These are phyloP conservation scores for Cornus suecica DNA, from an alignment of 148 eudicot species.

Conservation along the genomic window DNA sequence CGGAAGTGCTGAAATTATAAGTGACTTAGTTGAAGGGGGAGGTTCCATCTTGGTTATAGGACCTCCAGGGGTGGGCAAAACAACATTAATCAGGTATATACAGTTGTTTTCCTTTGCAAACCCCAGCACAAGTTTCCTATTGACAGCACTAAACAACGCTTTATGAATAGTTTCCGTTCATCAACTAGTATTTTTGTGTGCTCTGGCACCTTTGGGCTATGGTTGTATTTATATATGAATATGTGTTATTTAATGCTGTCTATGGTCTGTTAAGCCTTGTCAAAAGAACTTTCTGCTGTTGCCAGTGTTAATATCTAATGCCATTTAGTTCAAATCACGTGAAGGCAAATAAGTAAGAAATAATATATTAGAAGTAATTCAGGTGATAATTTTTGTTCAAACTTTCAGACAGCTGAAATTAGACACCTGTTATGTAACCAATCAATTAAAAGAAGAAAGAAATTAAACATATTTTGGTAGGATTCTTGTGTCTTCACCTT, in stretches of 20 bases:
- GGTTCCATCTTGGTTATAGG: slow-evolving; percentile 97
- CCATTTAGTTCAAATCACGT: not conserved
- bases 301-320: not conserved
- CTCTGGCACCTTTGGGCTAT: not conserved
- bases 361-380: not conserved
- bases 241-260: slow-evolving; percentile 1
- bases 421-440: not conserved
- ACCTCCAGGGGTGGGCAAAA: slow-evolving; percentile 99
- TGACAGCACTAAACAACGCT: not conserved
- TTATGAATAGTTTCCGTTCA: not conserved
- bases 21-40: slow-evolving; percentile 84
- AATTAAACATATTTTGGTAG: too few species aligned
- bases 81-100: slow-evolving; percentile 87
- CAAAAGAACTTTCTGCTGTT: not conserved
- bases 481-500: not conserved
- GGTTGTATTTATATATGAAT: not conserved
- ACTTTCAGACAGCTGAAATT: not conserved
- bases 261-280: not conserved
- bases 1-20: slow-evolving; percentile 93
- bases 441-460: too few species aligned
- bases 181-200: not conserved
- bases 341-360: not conserved
- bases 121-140: not conserved
- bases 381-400: not conserved
- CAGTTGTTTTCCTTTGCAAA: not conserved